Base-by-base conservation (phyloP, 768 basidiomycete genomes). In the Pholiota conissans region DNA sequence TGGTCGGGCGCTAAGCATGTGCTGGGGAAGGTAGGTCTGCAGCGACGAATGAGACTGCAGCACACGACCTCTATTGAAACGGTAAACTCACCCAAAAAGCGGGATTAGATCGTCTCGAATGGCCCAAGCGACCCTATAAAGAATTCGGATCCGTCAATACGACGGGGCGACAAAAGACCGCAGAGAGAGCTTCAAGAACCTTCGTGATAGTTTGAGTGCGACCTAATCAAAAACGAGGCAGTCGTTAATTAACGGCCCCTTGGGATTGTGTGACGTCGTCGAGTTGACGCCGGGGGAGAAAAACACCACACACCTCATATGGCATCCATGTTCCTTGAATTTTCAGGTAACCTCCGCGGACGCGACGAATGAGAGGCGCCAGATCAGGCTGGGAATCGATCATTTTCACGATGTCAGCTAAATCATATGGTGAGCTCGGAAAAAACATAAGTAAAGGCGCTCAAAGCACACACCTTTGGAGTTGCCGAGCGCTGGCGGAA, bases 271-370 rank as follows among this genome's bases (percentile, higher is more conserved):
- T 45, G 42, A 22, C 42, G 42, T 11, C 9, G 51, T 27, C 42
- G 53, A 56, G 28, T 45, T n/a, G n/a, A n/a, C n/a, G n/a, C n/a
- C n/a, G n/a, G n/a, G n/a, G n/a, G n/a, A n/a, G n/a, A n/a, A n/a
- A n/a, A n/a, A n/a, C n/a, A n/a, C n/a, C 39, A 69, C 81, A 60
- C 63, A 89, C 89, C 79, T 91, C 92, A 72, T 90, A 94, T 30
- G 92, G 92, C 86, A 94, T 90, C 93, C 93, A 95, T 20, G 93
- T 93, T 29, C 93, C 93, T 67, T 95, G 93, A 42, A 95, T 93
- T 76, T 94, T 93, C 58, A 95, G 83, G 74, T 91, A 92, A 50
- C 91, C 90, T 56, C 91, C 92, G 46, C 91, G 85, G 29, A 95
- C 91, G 58, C 91, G 83, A 56, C 92, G 86, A 67, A 93, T 85